These are phyloP conservation scores for Colletotrichum viniferum DNA, from an alignment of 2,329 filamentous ascomycete genomes.

Conservation along the genomic window DNA sequence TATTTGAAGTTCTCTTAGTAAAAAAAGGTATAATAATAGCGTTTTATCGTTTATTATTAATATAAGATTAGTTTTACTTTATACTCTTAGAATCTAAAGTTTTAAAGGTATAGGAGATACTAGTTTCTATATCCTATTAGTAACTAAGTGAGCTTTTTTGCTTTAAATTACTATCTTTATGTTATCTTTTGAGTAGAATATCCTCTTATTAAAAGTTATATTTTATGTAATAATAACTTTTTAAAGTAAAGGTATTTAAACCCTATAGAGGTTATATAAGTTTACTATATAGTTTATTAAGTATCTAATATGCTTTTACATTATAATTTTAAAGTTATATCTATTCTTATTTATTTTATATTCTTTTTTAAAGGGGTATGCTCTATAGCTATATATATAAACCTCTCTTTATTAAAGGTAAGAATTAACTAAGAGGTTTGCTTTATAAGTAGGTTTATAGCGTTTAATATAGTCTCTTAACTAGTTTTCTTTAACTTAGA, in stretches of 20 bases:
- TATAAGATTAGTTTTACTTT: too few relatives aligned
- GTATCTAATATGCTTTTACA: not conserved
- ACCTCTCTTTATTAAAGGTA: too few relatives aligned
- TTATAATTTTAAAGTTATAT: not conserved
- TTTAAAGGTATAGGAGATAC: rapidly evolving
- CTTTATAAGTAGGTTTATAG: not conserved
- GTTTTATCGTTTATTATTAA: too few relatives aligned
- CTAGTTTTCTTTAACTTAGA: not conserved
- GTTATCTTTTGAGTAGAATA: too few relatives aligned
- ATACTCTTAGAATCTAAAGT: rapidly evolving
- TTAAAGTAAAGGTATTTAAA: too few relatives aligned
- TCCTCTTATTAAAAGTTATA: not conserved
- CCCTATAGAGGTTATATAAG: too few relatives aligned
- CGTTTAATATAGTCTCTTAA: not conserved
- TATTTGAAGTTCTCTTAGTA: too few relatives aligned
- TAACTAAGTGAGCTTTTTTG: too few relatives aligned
- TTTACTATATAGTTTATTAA: not conserved
- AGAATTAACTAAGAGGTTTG: not conserved
- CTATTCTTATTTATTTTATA: not conserved
- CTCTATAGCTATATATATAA: not conserved
- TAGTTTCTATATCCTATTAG: too few relatives aligned
- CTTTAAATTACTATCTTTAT: too few relatives aligned
- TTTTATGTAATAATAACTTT: not conserved
- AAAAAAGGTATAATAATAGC: too few relatives aligned
- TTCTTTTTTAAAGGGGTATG: not conserved